Percentiles rank a stretch among this genome's conserved stretches.
Evolutionary conservation across 2,329 filamentous ascomycete genomes (phyloP).

Genomic region (Acarospora socialis): DNA sequence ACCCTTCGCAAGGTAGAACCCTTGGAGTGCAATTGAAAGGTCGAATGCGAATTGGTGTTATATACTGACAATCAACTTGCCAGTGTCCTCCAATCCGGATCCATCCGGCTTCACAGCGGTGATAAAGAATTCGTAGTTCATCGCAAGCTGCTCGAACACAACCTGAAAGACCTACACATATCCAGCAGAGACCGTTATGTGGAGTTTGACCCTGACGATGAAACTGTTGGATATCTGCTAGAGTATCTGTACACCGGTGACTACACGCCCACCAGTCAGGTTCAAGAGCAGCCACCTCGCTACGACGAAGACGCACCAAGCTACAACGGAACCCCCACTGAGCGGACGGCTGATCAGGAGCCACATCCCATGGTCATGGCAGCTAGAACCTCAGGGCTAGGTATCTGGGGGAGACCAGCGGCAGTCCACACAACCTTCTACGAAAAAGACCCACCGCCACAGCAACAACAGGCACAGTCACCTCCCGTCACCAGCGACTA

Average conservation of each 20-base stretch:
- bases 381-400: slow-evolving; percentile 3
- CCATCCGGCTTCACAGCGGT: slow-evolving; percentile 3
- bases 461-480: too few relatives aligned
- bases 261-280: not conserved
- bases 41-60: too few relatives aligned
- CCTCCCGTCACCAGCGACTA: not conserved
- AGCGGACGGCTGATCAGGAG: not conserved
- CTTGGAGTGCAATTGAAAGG: too few relatives aligned
- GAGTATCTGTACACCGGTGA: slow-evolving; percentile 7
- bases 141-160: slow-evolving; percentile 4
- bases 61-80: too few relatives aligned
- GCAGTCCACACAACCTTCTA: slow-evolving; percentile 6
- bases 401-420: slow-evolving; percentile 5
- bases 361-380: slow-evolving; percentile 1
- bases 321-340: not conserved
- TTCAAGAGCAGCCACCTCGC: not conserved
- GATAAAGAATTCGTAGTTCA: slow-evolving; percentile 7
- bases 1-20: too few relatives aligned
- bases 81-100: slow-evolving; percentile 3
- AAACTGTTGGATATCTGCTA: slow-evolving; percentile 7
- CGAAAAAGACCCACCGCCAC: not conserved
- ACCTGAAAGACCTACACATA: slow-evolving; percentile 4
- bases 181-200: slow-evolving; percentile 3
- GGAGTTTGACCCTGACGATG: slow-evolving; percentile 6
- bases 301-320: not conserved